phyloP scores from a whole-genome alignment of 2,329 filamentous ascomycete genomes.

The Xylaria sp. region DNA sequence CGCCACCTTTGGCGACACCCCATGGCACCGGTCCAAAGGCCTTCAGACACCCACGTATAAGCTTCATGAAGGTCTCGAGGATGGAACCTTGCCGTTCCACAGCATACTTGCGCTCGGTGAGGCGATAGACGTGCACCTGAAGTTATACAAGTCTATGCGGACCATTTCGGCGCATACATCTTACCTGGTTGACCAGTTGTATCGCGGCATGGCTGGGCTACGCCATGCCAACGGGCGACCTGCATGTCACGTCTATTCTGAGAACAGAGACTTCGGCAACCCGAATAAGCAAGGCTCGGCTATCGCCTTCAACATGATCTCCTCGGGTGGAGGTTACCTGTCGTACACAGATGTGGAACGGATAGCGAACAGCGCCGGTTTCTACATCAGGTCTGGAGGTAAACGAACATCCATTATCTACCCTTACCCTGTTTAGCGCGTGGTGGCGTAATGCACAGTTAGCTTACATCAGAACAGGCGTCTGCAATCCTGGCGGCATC shows the following conservation, averaged over 20 bases:
- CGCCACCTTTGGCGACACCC: slow-evolving; percentile 52
- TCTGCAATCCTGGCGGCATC: slow-evolving; percentile 55
- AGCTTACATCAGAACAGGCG: slow-evolving; percentile 42
- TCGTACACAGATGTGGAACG: slow-evolving; percentile 65
- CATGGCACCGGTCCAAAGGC: slow-evolving; percentile 60
- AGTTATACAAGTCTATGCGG: slow-evolving; percentile 64
- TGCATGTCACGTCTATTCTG: slow-evolving; percentile 61
- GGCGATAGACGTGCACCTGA: slow-evolving; percentile 61
- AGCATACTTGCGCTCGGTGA: slow-evolving; percentile 66
- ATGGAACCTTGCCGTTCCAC: slow-evolving; percentile 70
- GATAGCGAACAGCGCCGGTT: slow-evolving; percentile 57
- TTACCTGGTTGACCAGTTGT: slow-evolving; percentile 56
- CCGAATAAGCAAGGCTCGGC: slow-evolving; percentile 62
- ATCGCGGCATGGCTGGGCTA: slow-evolving; percentile 53
- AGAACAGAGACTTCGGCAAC: slow-evolving; percentile 56
- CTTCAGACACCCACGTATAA: slow-evolving; percentile 47
- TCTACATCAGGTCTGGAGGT: slow-evolving; percentile 67
- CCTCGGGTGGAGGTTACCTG: slow-evolving; percentile 57
- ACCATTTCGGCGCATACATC: slow-evolving; percentile 63
- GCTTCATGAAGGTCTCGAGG: slow-evolving; percentile 67
- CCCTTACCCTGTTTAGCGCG: neutral
- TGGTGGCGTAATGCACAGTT: neutral
- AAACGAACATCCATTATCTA: slow-evolving; percentile 37
- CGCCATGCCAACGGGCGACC: slow-evolving; percentile 59
- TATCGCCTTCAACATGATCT: slow-evolving; percentile 66